Conservation (phyloP, 345 rosid genomes). For the Salix purpurea region DNA sequence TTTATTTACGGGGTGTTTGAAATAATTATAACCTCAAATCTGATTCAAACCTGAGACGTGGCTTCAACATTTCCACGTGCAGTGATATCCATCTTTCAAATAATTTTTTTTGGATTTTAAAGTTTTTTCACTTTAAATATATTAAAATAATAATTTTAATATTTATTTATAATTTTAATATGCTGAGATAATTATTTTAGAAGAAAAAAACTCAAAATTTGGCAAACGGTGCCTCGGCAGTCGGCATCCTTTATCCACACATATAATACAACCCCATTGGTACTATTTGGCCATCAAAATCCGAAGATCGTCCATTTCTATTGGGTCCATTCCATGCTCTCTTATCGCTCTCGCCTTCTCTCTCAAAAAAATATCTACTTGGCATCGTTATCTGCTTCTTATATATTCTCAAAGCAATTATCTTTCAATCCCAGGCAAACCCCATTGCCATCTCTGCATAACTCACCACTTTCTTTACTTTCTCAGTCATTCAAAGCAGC, state of each 20-base stretch:
- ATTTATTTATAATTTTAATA: no score
- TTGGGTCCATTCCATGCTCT: constrained; percentile 22
- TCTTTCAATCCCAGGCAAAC: constrained; percentile 21
- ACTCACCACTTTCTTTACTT: constrained; percentile 21
- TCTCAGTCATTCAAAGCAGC: constrained; percentile 21
- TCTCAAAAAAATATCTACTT: constrained; percentile 7
- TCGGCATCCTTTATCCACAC: not conserved
- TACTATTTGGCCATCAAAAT: no score
- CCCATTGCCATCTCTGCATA: constrained; percentile 12
- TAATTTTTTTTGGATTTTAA: no score
- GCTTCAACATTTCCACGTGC: not conserved
- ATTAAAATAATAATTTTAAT: no score
- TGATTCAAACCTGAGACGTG: not conserved
- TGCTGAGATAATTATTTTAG: no score
- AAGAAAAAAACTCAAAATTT: no score
- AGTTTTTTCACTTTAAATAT: no score
- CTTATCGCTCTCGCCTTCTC: constrained; percentile 14
- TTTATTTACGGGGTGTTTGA: not conserved
- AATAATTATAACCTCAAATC: not conserved
- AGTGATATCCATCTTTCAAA: no score
- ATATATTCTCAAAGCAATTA: constrained; percentile 7
- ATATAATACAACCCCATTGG: not conserved
- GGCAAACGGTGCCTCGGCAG: not conserved
- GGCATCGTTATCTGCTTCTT: constrained; percentile 18
- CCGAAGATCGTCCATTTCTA: not conserved